Conservation (phyloP, 441 rosid genomes). For the Pelargonium myrrhifolium region DNA sequence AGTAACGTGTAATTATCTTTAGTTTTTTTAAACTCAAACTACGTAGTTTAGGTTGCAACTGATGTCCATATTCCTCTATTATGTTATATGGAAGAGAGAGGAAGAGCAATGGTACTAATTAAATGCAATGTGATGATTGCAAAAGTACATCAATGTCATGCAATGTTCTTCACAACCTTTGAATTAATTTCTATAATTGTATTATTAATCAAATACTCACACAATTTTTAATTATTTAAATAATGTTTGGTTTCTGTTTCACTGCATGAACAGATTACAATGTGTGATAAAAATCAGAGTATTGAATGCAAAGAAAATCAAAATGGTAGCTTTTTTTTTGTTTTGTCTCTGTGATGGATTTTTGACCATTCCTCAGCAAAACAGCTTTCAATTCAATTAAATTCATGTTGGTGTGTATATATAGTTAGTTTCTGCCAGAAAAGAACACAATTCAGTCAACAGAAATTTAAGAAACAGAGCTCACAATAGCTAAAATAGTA, state of each 20-base stretch:
- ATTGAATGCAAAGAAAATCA: too few relatives aligned
- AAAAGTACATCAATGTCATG: conserved; percentile 68
- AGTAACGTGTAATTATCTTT: not conserved
- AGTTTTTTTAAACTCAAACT: not conserved
- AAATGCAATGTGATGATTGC: conserved; percentile 50
- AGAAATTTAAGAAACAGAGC: too few relatives aligned
- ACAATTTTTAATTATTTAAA: not conserved
- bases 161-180: conserved; percentile 25
- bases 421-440: too few relatives aligned
- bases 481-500: too few relatives aligned
- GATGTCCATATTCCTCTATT: not conserved
- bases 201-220: not conserved
- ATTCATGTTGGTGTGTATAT: too few relatives aligned
- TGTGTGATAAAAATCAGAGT: too few relatives aligned
- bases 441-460: too few relatives aligned
- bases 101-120: conserved; percentile 15
- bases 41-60: not conserved
- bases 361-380: too few relatives aligned
- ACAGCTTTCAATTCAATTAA: too few relatives aligned
- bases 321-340: too few relatives aligned
- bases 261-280: too few relatives aligned
- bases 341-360: too few relatives aligned
- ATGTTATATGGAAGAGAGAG: not conserved
- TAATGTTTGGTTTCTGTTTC: not conserved
- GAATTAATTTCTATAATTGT: not conserved